Conservation (phyloP, 169 alveolate genomes). For the Plasmodium adleri region DNA sequence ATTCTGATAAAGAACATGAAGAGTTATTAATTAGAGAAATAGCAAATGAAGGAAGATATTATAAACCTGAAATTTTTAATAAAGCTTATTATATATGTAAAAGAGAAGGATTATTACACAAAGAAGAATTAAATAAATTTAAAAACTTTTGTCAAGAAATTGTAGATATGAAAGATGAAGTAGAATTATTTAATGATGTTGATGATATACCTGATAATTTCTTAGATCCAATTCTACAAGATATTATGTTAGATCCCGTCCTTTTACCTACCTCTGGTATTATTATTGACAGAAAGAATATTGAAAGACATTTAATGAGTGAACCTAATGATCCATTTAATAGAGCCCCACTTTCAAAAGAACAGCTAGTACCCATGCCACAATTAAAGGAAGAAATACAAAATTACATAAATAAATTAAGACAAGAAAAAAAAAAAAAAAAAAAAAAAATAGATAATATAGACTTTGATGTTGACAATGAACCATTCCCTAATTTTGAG, state of each 20-base stretch:
- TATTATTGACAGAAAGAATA: constrained; percentile 91
- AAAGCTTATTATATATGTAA: constrained; percentile 85
- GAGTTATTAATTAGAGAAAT: constrained; percentile 61
- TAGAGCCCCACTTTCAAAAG: constrained; percentile 91
- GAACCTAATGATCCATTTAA: constrained; percentile 95
- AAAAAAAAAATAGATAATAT: constrained; percentile 13
- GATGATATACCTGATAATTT: constrained; percentile 92
- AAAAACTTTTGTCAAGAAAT: constrained; percentile 69
- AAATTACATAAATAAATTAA: constrained; percentile 77
- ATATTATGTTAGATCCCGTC: constrained; percentile 94
- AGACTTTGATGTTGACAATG: constrained; percentile 34
- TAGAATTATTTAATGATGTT: constrained; percentile 72
- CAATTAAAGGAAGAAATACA: constrained; percentile 89
- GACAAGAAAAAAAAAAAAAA: constrained; percentile 54
- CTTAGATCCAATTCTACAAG: constrained; percentile 93
- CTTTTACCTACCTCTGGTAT: constrained; percentile 92
- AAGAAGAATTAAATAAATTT: constrained; percentile 79
- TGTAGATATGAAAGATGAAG: constrained; percentile 76
- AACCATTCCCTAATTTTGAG: not conserved
- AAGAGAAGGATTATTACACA: constrained; percentile 83
- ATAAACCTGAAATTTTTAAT: constrained; percentile 83
- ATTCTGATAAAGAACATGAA: constrained; percentile 49
- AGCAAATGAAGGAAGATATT: constrained; percentile 87
- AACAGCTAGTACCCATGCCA: constrained; percentile 90
- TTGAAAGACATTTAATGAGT: constrained; percentile 93